These are phyloP conservation scores for Saprolegnia parasitica DNA, from an alignment of 352 stramenopile species.

Conservation along the genomic window DNA sequence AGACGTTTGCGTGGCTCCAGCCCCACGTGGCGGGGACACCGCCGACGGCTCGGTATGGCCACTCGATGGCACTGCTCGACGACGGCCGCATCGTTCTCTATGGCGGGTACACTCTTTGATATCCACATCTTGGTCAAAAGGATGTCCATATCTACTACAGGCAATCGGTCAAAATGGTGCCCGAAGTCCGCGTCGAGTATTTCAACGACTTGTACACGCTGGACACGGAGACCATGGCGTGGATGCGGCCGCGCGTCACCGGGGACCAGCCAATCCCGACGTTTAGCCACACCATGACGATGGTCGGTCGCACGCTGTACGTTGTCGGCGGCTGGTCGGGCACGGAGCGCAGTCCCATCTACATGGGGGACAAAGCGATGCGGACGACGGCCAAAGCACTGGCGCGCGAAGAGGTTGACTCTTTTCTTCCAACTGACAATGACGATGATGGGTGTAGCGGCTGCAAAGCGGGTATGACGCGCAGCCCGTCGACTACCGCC, in stretches of 20 bases:
- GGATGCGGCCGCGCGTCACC: constrained; percentile 62
- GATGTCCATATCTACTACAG: neutral
- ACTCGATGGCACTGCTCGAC: constrained; percentile 55
- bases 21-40: constrained; percentile 57
- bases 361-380: constrained; percentile 71
- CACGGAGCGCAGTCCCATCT: constrained; percentile 66
- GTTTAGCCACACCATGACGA: constrained; percentile 52
- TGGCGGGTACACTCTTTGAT: constrained; percentile 64
- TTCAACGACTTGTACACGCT: constrained; percentile 73
- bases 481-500: constrained; percentile 5
- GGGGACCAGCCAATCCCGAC: constrained; percentile 61
- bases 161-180: constrained; percentile 30
- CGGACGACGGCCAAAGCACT: constrained; percentile 50
- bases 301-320: constrained; percentile 48
- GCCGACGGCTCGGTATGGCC: constrained; percentile 64
- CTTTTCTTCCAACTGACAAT: neutral
- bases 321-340: constrained; percentile 71
- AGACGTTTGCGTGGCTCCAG: constrained; percentile 67
- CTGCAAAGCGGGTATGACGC: constrained; percentile 20
- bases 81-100: constrained; percentile 55
- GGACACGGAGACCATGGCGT: constrained; percentile 47
- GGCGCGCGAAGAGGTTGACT: constrained; percentile 44
- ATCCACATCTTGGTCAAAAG: constrained; percentile 5
- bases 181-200: constrained; percentile 46
- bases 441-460: neutral